Evolutionary conservation across 768 basidiomycete species (phyloP).

Genomic region (Serendipita sp.): DNA sequence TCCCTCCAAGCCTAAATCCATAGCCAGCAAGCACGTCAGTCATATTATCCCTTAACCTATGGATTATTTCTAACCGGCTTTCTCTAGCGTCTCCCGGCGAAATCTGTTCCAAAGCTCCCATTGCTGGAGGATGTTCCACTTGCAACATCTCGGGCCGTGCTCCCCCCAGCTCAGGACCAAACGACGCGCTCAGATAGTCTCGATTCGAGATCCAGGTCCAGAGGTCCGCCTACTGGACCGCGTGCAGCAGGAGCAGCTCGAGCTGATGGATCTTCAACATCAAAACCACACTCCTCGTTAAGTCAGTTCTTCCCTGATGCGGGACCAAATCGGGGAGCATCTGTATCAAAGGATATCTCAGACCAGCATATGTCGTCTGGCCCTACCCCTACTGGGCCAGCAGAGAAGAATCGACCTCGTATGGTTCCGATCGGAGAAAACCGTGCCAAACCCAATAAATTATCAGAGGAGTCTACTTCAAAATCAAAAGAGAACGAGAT

Average conservation of each 20-base stretch:
- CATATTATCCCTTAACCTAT: not conserved
- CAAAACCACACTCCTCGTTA: not conserved
- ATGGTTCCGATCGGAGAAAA: no score
- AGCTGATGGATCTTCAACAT: not conserved
- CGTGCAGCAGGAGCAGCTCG: not conserved
- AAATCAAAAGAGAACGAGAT: no score
- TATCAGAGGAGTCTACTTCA: no score
- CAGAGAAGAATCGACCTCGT: no score
- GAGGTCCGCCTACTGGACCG: not conserved
- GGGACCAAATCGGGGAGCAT: not conserved
- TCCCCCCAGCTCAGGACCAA: not conserved
- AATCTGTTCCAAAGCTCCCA: constrained; percentile 2
- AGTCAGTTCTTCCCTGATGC: constrained; percentile 5
- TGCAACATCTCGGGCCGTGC: not conserved
- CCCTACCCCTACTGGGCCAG: not conserved
- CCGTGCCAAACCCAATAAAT: no score
- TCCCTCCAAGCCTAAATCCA: not conserved
- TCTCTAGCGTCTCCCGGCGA: not conserved
- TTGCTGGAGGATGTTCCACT: not conserved
- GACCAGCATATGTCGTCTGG: no score
- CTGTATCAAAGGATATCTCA: no score
- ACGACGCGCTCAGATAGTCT: no score
- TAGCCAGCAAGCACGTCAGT: not conserved
- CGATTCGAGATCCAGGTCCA: no score
- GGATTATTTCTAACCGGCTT: not conserved